Evolutionary conservation across 805 yeast genomes (phyloP).

Genomic region (Yarrowia phangngaensis): DNA sequence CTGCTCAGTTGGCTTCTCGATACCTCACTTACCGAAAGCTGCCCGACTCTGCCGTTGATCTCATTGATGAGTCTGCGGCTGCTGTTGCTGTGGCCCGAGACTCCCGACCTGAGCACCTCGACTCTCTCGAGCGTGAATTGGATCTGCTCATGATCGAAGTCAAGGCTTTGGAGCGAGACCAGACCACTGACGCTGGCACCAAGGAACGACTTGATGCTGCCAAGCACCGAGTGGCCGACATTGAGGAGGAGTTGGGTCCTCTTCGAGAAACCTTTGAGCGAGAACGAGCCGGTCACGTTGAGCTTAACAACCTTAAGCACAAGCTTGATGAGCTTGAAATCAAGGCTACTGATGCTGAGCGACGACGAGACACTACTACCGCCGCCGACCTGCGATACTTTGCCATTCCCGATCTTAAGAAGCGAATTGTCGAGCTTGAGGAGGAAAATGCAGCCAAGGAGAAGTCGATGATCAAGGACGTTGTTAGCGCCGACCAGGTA

Average conservation of each 20-base stretch:
- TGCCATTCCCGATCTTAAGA: conserved; percentile 90
- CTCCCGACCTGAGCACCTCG: conserved; percentile 95
- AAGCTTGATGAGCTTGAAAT: conserved; percentile 87
- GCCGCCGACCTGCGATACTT: conserved; percentile 96
- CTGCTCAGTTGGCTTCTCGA: conserved; percentile 91
- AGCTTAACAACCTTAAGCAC: conserved; percentile 81
- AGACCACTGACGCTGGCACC: conserved; percentile 66
- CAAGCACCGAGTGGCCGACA: conserved; percentile 68
- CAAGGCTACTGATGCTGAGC: conserved; percentile 94
- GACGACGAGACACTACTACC: conserved; percentile 89
- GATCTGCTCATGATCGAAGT: conserved; percentile 93
- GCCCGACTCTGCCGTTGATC: conserved; percentile 95
- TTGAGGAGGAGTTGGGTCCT: conserved; percentile 83
- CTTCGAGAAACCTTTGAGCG: conserved; percentile 77
- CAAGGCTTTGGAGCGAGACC: conserved; percentile 91
- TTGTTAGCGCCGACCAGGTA: conserved; percentile 86
- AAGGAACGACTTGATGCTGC: conserved; percentile 82
- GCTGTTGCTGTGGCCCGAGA: conserved; percentile 97
- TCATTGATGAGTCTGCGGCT: conserved; percentile 95
- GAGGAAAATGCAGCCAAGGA: conserved; percentile 64
- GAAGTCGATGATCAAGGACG: conserved; percentile 73
- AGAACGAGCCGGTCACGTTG: conserved; percentile 89
- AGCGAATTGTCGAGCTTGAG: conserved; percentile 72
- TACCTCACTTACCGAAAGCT: conserved; percentile 91
- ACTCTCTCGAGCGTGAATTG: conserved; percentile 85